Evolutionary conservation across 2,329 filamentous ascomycete genomes (phyloP).

Genomic region (Arthrobotrys sinensis): DNA sequence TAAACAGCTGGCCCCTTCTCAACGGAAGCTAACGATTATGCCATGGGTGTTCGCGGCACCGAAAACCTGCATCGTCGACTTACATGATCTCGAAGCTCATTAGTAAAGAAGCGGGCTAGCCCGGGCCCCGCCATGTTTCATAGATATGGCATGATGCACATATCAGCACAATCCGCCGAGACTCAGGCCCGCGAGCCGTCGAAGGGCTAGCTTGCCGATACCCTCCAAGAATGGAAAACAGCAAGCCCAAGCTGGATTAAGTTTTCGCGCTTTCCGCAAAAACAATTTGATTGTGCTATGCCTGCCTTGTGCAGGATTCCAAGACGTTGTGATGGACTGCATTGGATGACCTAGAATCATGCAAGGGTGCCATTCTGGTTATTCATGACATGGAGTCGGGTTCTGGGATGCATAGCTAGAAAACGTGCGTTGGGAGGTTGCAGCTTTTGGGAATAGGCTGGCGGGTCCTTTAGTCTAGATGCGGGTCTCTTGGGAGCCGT

Average conservation of each 20-base stretch:
- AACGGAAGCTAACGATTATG: neutral
- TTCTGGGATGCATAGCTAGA: constrained; percentile 47
- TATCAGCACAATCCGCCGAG: too few relatives aligned
- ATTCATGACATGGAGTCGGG: constrained; percentile 11
- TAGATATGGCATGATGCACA: constrained; percentile 14
- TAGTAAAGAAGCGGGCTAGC: constrained; percentile 12
- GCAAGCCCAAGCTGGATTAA: too few relatives aligned
- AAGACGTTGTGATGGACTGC: neutral
- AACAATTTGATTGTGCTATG: too few relatives aligned
- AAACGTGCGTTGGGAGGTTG: constrained; percentile 52
- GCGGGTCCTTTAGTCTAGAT: constrained; percentile 42
- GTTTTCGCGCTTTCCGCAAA: too few relatives aligned
- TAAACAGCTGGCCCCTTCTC: neutral
- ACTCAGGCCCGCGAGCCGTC: too few relatives aligned
- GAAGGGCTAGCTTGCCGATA: too few relatives aligned
- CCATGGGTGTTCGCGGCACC: neutral
- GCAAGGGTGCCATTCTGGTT: constrained; percentile 11
- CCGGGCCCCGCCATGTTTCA: constrained; percentile 24
- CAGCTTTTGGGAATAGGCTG: constrained; percentile 53
- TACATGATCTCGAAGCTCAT: constrained; percentile 1
- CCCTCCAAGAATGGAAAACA: too few relatives aligned
- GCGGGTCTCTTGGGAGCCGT: constrained; percentile 26
- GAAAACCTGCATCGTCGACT: neutral
- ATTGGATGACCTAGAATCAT: neutral
- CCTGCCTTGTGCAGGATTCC: too few relatives aligned